Percentiles rank a stretch among this genome's conserved stretches.
Conservation (phyloP, 2,329 filamentous ascomycete species). For the Alternaria burnsii region DNA sequence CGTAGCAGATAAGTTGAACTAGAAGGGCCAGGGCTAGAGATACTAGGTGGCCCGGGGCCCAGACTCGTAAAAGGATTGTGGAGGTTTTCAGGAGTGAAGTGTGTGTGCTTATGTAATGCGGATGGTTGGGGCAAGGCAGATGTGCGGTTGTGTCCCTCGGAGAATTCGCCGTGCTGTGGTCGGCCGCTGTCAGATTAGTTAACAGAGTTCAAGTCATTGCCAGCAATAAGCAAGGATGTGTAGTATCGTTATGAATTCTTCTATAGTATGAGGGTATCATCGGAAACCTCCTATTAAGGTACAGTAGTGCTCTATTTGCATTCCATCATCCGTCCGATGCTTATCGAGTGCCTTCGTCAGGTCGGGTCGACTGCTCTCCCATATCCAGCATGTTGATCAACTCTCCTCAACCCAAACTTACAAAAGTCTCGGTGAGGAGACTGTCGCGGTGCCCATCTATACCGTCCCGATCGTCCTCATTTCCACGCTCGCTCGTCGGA, state of each 20-base stretch:
- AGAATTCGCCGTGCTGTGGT: background rate
- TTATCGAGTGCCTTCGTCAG: slow-evolving; percentile 1
- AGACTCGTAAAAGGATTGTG: background rate
- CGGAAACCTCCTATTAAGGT: slow-evolving; percentile 15
- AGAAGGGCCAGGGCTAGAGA: background rate
- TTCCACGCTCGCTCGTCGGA: background rate
- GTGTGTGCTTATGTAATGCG: background rate
- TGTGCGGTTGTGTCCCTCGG: background rate
- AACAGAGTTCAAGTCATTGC: background rate
- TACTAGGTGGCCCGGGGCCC: background rate
- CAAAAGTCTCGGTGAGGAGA: background rate
- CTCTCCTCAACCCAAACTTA: background rate
- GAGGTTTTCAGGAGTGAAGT: background rate
- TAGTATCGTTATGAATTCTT: slow-evolving; percentile 18
- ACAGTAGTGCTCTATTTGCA: slow-evolving; percentile 13
- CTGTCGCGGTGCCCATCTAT: background rate
- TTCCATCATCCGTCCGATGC: slow-evolving; percentile 3
- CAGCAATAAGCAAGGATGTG: background rate
- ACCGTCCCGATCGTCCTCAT: background rate
- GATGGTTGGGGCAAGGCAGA: background rate
- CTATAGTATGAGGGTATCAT: slow-evolving; percentile 18
- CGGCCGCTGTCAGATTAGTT: background rate
- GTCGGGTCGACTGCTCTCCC: background rate
- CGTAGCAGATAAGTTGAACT: background rate
- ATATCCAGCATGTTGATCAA: background rate